A percentile compares a stretch with the other conserved stretches of the same genome.
Conservation (phyloP, 306 rosid species). For the Arachis stenosperma region DNA sequence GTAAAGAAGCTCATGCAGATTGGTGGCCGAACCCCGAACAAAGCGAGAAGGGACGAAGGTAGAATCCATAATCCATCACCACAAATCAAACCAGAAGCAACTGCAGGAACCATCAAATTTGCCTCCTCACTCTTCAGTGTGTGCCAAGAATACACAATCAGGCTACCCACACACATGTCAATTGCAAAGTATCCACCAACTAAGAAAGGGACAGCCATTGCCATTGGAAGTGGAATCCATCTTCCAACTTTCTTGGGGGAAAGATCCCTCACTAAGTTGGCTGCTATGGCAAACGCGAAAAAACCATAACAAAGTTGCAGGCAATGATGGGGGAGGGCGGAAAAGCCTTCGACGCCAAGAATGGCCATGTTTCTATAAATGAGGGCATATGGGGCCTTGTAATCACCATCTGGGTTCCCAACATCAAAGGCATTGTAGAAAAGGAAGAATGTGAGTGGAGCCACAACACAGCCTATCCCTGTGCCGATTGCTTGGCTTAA, state of each 20-base stretch:
- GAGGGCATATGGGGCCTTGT: conserved; percentile 98
- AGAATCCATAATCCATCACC: conserved; percentile 99
- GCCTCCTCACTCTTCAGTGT: conserved; percentile 56
- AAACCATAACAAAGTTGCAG: conserved; percentile 84
- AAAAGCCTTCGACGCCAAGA: conserved; percentile 85
- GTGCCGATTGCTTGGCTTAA: conserved; percentile 94
- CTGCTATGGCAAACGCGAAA: conserved; percentile 72
- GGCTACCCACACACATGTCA: conserved; percentile 93
- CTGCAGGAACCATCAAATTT: conserved; percentile 81
- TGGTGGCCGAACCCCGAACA: conserved; percentile 81
- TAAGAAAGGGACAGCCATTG: conserved; percentile 97
- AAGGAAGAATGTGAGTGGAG: conserved; percentile 86
- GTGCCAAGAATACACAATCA: conserved; percentile 82
- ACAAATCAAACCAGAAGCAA: conserved; percentile 97
- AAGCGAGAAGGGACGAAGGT: conserved; percentile 86
- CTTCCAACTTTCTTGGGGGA: conserved; percentile 55
- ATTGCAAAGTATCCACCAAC: conserved; percentile 95
- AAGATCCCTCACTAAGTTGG: conserved; percentile 78
- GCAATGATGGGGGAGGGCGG: conserved; percentile 90
- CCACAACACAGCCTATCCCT: conserved; percentile 85
- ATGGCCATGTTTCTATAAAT: conserved; percentile 97
- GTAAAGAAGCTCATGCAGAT: conserved; percentile 87
- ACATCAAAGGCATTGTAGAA: conserved; percentile 94
- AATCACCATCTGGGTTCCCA: conserved; percentile 79
- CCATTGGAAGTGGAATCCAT: conserved; percentile 96